A percentile compares a stretch with the other conserved stretches of the same genome.
Conservation (phyloP, 306 rosid species). For the Cucumis hystrix region DNA sequence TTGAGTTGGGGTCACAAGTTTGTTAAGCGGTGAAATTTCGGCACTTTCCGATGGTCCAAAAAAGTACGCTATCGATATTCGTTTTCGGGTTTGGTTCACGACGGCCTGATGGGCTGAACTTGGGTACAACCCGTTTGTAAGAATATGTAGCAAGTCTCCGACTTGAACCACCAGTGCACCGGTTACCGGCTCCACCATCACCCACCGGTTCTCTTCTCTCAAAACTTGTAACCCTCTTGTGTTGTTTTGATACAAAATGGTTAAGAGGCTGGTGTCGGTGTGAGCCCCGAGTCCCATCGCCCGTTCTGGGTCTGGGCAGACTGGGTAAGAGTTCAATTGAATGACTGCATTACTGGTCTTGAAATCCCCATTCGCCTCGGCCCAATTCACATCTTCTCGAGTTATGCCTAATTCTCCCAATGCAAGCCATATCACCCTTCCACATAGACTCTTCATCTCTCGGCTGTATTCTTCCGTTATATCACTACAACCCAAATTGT, state of each 20-base stretch:
- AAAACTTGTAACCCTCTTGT: slow-evolving; percentile 64
- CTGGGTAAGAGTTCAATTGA: slow-evolving; percentile 71
- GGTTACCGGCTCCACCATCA: slow-evolving; percentile 36
- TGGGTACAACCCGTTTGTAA: slow-evolving; percentile 58
- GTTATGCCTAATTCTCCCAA: slow-evolving; percentile 51
- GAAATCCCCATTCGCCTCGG: slow-evolving; percentile 32
- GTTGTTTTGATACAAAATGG: slow-evolving; percentile 56
- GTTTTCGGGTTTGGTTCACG: slow-evolving; percentile 50
- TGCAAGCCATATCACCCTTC: slow-evolving; percentile 53
- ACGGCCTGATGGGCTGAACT: slow-evolving; percentile 65
- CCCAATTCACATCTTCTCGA: slow-evolving; percentile 53
- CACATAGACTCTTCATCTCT: slow-evolving; percentile 55
- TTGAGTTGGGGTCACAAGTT: slow-evolving; percentile 39
- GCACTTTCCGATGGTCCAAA: slow-evolving; percentile 48
- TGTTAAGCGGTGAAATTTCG: slow-evolving; percentile 48
- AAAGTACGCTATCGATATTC: slow-evolving; percentile 53
- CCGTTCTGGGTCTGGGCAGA: slow-evolving; percentile 81
- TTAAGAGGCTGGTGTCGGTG: slow-evolving; percentile 72
- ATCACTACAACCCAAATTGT: slow-evolving; percentile 19
- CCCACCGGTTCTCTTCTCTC: slow-evolving; percentile 49
- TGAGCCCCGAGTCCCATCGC: slow-evolving; percentile 93
- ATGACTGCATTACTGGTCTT: slow-evolving; percentile 33
- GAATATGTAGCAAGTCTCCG: slow-evolving; percentile 61
- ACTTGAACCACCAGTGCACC: slow-evolving; percentile 44
- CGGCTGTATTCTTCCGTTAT: slow-evolving; percentile 35